A percentile compares a stretch with the other conserved stretches of the same genome.
Conservation (phyloP, 331 rosid genomes). For the Malus hybrid region DNA sequence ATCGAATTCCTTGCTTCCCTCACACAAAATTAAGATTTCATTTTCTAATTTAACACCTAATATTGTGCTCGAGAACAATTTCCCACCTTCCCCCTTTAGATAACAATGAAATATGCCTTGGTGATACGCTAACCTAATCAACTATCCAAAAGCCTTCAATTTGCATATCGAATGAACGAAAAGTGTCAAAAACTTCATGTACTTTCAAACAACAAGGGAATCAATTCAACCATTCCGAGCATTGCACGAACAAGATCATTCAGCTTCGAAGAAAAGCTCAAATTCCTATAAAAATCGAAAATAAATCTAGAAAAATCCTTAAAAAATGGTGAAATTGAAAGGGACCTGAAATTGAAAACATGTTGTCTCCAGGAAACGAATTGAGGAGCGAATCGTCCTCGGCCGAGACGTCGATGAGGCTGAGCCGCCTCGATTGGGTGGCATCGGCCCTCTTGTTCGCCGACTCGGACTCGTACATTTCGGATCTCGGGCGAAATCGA, state of each 20-base stretch:
- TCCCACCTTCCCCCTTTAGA: neutral
- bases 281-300: neutral
- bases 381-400: constrained; percentile 89
- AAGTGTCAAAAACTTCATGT: neutral
- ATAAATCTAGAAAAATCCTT: neutral
- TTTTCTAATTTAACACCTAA: neutral
- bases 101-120: neutral
- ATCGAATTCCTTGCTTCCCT: neutral
- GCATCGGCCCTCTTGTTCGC: neutral
- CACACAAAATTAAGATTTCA: neutral
- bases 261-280: neutral
- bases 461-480: constrained; percentile 32
- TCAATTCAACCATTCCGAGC: neutral
- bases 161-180: neutral
- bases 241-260: neutral
- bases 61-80: neutral
- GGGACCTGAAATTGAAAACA: constrained; percentile 42
- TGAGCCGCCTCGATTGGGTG: constrained; percentile 55
- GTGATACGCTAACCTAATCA: neutral
- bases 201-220: neutral
- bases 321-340: neutral
- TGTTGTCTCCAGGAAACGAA: constrained; percentile 19
- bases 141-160: neutral
- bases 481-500: neutral
- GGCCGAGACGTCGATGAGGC: constrained; percentile 75